Evolutionary conservation across 192 early-diverging fungal species (phyloP), one percentile per base, ranked within the genome.

Genomic region (Gonapodya prolifera): DNA sequence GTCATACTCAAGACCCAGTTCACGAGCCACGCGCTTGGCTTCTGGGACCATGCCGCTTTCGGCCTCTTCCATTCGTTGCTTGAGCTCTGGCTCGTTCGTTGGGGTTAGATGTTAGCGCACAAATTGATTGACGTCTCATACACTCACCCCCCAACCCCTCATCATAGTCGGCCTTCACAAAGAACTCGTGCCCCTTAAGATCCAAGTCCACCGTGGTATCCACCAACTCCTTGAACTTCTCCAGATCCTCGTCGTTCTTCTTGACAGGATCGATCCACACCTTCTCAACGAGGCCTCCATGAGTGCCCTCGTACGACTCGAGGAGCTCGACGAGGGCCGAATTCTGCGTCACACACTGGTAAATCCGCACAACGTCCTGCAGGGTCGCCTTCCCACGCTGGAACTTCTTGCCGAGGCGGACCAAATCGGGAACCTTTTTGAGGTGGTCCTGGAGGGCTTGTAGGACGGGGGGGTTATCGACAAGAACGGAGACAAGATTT

Each of bases 191-290:
- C 69, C 85, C 79, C 34, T 95, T 94, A 0, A 91, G 87, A 8
- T 87, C 88, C 70, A 97, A 82, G 81, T 98, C 97, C 34, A 98
- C 89, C 0, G 93, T 95, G 1, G 91, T 92, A 81, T 98, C 97
- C 2, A 97, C 94, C 79, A 99, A 82, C 35, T 92, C 87, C 79
- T 92, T 86, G 35, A 95, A 82, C 18, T 89, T 90, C 30, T 83
- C 83, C 18, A 97, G 86, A 30, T 90, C 85, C 1, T 76, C 78
- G 18, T 78, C 78, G 78, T 85, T 81, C 79, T 89, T 84, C 80
- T 87, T 69, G 32, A 92, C 76, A 79, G 86, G 82, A 28, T 76
- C 77, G 17, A 82, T 86, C 79, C 85, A 92, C 76, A 81, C 84
- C 17, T 84, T 81, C 0, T 91, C 75, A 1, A 96, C 76, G 13